Conservation (phyloP, 352 stramenopile species). For the Globisporangium nunn region DNA sequence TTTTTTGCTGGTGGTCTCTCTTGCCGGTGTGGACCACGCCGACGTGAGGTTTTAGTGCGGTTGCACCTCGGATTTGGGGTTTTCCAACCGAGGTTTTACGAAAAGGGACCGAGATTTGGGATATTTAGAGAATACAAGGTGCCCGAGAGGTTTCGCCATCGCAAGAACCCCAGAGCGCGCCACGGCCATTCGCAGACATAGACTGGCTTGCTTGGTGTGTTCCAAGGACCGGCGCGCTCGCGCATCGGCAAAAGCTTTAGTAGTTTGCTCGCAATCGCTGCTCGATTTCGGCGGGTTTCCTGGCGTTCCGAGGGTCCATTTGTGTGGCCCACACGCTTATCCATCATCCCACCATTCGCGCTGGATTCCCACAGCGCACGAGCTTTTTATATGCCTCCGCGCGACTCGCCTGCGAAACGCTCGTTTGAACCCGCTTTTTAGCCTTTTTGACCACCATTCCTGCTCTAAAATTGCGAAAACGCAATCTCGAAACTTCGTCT, state of each 20-base stretch:
- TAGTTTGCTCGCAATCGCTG: no score
- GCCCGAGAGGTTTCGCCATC: no score
- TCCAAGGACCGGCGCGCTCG: no score
- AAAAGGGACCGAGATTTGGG: background rate
- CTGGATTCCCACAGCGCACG: background rate
- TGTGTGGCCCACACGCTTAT: background rate
- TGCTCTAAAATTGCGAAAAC: no score
- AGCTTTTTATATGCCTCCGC: background rate
- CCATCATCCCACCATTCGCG: background rate
- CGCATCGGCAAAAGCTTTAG: no score
- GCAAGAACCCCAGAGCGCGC: no score
- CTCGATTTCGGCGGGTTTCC: no score
- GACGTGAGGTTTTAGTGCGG: background rate
- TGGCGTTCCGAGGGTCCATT: background rate
- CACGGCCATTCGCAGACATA: no score
- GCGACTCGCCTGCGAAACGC: background rate
- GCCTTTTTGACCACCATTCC: no score
- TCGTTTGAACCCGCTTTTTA: no score
- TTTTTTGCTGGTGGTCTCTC: conserved; percentile 4
- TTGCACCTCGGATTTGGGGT: background rate
- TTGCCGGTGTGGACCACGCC: background rate
- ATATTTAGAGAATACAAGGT: background rate
- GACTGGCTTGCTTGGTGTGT: no score
- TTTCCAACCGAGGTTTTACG: background rate
- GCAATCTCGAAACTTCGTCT: no score